These are phyloP conservation scores for Apocynum venetum DNA, from an alignment of 257 asterid species.

Conservation along the genomic window DNA sequence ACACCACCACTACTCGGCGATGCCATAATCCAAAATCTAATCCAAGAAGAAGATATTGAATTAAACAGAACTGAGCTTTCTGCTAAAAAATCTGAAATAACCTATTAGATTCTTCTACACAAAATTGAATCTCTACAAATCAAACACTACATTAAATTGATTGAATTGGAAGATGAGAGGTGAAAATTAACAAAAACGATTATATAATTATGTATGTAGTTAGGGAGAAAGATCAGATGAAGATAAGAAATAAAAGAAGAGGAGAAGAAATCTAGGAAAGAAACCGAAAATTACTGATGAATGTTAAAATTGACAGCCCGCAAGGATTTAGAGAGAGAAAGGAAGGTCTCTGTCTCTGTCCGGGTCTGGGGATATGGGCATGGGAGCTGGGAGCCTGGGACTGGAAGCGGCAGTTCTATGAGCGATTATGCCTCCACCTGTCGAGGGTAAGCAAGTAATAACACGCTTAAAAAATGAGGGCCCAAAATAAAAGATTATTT, in stretches of 20 bases:
- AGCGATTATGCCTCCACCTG: not conserved
- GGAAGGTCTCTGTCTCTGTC: not conserved
- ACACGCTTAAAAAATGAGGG: too few relatives aligned
- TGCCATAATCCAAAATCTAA: constrained; percentile 4
- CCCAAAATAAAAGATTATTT: too few relatives aligned
- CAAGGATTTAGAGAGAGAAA: not conserved
- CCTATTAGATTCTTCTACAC: not conserved
- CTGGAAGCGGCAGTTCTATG: not conserved
- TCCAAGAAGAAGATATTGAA: not conserved
- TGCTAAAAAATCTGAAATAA: not conserved
- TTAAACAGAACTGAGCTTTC: not conserved
- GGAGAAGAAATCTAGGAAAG: constrained; percentile 6
- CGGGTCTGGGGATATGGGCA: too few relatives aligned
- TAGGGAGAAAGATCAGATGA: not conserved
- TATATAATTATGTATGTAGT: too few relatives aligned
- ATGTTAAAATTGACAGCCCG: not conserved
- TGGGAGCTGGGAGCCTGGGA: too few relatives aligned
- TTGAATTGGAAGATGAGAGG: not conserved
- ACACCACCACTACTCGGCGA: constrained; percentile 15
- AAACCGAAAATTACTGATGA: not conserved
- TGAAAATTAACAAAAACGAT: not conserved
- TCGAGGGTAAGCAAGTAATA: not conserved
- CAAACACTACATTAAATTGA: not conserved
- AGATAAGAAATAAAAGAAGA: not conserved
- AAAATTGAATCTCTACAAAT: not conserved